Conservation (phyloP, 495 filamentous ascomycete species). For the Astrothelium subdiscretum region DNA sequence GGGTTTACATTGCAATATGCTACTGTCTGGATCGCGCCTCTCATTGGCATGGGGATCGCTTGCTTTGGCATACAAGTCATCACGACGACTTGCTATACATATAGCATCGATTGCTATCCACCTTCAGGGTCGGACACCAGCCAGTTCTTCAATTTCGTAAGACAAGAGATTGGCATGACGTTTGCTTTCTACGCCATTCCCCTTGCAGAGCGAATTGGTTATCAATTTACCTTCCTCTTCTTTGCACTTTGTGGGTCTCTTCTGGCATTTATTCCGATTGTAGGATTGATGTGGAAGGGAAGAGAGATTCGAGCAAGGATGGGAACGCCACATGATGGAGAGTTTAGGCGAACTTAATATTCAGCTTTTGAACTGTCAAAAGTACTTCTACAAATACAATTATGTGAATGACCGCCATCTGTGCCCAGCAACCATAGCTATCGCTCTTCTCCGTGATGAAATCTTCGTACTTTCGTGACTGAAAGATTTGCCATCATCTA, state of each 20-base stretch:
- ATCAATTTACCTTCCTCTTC: slow-evolving; percentile 8
- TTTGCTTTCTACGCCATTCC: slow-evolving; percentile 8
- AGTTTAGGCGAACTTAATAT: background rate
- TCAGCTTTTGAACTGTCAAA: background rate
- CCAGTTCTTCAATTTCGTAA: slow-evolving; percentile 6
- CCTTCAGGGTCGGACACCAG: background rate
- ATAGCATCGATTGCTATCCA: slow-evolving; percentile 4
- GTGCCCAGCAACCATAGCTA: background rate
- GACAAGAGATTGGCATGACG: slow-evolving; percentile 10
- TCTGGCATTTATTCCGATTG: slow-evolving; percentile 4
- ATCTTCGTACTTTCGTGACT: too few species aligned
- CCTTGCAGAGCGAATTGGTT: slow-evolving; percentile 4
- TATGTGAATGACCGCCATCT: background rate
- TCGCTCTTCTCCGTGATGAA: background rate
- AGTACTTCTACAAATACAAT: background rate
- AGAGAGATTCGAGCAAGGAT: background rate
- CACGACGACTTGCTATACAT: slow-evolving; percentile 8
- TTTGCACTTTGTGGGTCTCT: slow-evolving; percentile 3
- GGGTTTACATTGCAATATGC: slow-evolving; percentile 6
- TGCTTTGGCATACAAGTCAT: slow-evolving; percentile 12
- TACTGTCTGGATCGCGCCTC: slow-evolving; percentile 6
- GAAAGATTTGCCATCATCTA: too few species aligned
- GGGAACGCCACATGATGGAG: slow-evolving; percentile 1
- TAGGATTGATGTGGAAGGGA: slow-evolving; percentile 8
- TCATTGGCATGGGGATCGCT: slow-evolving; percentile 7